Conservation (phyloP, 495 filamentous ascomycete species). For the Baudoinia panamericana region DNA sequence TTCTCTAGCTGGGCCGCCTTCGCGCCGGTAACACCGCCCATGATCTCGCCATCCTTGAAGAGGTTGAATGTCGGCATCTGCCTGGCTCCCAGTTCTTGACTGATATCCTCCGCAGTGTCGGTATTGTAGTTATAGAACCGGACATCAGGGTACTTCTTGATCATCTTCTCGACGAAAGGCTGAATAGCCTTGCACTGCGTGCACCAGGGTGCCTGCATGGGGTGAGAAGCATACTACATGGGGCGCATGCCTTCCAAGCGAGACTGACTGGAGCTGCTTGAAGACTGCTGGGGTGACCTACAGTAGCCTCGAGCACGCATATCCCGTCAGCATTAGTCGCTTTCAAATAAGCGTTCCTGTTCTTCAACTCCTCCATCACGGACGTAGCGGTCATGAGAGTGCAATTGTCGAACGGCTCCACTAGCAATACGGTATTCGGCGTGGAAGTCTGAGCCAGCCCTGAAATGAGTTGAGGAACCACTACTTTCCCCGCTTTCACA, state of each 20-base stretch:
- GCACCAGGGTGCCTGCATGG: slow-evolving; percentile 16
- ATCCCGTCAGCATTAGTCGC: slow-evolving; percentile 22
- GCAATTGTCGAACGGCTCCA: too few relatives aligned
- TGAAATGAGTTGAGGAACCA: too few relatives aligned
- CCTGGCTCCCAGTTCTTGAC: slow-evolving; percentile 21
- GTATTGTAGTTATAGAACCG: slow-evolving; percentile 23
- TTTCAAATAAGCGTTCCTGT: slow-evolving; percentile 18
- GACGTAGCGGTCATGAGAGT: too few relatives aligned
- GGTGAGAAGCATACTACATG: not conserved
- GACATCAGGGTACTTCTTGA: slow-evolving; percentile 19
- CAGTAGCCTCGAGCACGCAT: slow-evolving; percentile 22
- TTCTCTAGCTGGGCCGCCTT: slow-evolving; percentile 19
- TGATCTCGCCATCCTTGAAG: slow-evolving; percentile 24
- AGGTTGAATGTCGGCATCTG: slow-evolving; percentile 24
- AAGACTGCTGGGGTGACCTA: not conserved
- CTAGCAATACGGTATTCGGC: too few relatives aligned
- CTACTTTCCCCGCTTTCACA: too few relatives aligned
- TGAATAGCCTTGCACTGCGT: slow-evolving; percentile 23
- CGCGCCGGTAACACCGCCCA: slow-evolving; percentile 19
- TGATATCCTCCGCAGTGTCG: slow-evolving; percentile 20
- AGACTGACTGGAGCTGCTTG: too few relatives aligned
- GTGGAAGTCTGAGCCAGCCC: not conserved
- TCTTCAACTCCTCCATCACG: slow-evolving; percentile 18
- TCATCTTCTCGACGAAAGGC: slow-evolving; percentile 22
- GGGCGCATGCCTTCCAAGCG: not conserved